These are phyloP conservation scores for Straminergon stramineum DNA, from an alignment of 225 moss, liverwort and hornwort genomes.

Conservation along the genomic window DNA sequence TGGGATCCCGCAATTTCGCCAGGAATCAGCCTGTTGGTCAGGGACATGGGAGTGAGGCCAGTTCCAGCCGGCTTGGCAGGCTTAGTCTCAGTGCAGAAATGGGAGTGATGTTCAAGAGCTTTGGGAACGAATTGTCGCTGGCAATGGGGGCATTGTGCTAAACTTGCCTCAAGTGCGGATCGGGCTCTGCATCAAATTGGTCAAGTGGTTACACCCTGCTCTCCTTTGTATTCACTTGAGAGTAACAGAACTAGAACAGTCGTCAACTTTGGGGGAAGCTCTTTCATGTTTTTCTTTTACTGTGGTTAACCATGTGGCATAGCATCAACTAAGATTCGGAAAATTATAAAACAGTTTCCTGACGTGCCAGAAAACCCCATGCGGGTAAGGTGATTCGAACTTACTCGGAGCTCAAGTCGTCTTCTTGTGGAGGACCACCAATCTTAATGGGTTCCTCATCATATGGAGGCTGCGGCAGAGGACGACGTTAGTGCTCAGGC, in stretches of 20 bases:
- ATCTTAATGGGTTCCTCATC: slow-evolving; percentile 33
- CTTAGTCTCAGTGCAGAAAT: slow-evolving; percentile 28
- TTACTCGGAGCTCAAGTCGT: slow-evolving; percentile 52
- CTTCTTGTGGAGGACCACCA: slow-evolving; percentile 16
- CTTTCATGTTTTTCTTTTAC: background rate
- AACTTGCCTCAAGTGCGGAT: slow-evolving; percentile 31
- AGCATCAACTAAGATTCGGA: background rate
- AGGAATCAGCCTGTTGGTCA: slow-evolving; percentile 52
- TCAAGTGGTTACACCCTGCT: background rate
- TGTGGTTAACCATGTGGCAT: background rate
- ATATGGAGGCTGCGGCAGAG: slow-evolving; percentile 41
- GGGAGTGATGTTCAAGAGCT: slow-evolving; percentile 49
- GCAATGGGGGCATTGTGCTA: slow-evolving; percentile 49
- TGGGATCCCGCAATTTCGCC: slow-evolving; percentile 28
- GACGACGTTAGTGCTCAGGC: slow-evolving; percentile 38
- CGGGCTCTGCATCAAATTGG: slow-evolving; percentile 30
- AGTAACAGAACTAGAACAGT: background rate
- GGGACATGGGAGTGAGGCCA: slow-evolving; percentile 34
- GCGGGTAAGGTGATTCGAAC: background rate
- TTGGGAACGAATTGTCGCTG: slow-evolving; percentile 47
- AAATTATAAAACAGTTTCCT: background rate
- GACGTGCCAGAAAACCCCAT: background rate
- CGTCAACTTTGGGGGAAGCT: background rate
- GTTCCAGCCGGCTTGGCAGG: slow-evolving; percentile 65
- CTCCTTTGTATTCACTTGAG: background rate